A percentile compares a stretch with the other conserved stretches of the same genome.
Evolutionary conservation across 345 rosid species (phyloP).

Genomic region (Diplotaxis tenuifolia): DNA sequence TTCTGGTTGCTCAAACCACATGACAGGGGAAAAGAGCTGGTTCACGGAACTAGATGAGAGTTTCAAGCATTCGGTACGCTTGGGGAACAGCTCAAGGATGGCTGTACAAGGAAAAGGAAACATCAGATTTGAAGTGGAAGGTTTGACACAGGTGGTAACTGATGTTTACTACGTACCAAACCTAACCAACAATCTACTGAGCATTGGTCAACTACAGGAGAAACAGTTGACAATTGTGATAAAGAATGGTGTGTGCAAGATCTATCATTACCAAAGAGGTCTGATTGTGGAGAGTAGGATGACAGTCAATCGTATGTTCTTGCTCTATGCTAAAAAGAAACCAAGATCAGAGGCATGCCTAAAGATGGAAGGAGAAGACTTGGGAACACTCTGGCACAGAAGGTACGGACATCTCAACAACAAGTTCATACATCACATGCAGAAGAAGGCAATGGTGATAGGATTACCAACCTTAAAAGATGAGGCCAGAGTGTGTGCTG

Average conservation of each 20-base stretch:
- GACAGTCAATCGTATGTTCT: neutral
- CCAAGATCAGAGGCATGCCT: neutral
- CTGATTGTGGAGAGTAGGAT: neutral
- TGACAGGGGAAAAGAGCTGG: neutral
- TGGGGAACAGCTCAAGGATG: neutral
- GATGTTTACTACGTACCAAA: neutral
- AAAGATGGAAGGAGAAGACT: neutral
- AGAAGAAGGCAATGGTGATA: no score
- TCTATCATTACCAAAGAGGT: neutral
- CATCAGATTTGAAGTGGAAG: neutral
- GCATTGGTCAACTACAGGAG: neutral
- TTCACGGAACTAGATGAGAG: neutral
- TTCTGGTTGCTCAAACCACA: neutral
- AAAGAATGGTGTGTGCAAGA: neutral
- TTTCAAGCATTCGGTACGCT: neutral
- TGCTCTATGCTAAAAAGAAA: neutral
- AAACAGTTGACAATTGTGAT: neutral
- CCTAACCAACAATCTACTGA: neutral
- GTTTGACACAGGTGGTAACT: neutral
- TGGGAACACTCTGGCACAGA: neutral
- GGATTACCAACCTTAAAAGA: no score
- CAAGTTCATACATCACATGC: neutral
- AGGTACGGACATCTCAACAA: neutral
- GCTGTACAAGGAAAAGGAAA: neutral
- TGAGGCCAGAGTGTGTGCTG: no score